phyloP scores from a whole-genome alignment of 192 early-diverging fungal genomes.

The Irineochytrium annulatum region DNA sequence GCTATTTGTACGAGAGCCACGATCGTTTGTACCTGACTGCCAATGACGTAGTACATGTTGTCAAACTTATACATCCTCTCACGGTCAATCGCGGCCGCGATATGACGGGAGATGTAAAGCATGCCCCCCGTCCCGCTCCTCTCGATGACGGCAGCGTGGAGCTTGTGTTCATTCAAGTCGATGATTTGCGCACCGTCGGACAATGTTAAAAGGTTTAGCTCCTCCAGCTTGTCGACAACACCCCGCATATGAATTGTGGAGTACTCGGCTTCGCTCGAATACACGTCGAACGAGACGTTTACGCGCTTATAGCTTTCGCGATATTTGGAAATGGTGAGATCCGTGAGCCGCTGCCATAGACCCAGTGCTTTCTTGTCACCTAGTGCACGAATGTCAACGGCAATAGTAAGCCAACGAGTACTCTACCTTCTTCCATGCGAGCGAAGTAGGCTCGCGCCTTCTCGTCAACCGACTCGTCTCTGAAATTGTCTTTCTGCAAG shows the following conservation, averaged over 20 bases:
- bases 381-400: conserved; percentile 18
- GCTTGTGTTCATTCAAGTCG: conserved; percentile 78
- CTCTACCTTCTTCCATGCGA: conserved; percentile 79
- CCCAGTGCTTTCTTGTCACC: conserved; percentile 72
- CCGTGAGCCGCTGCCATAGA: conserved; percentile 85
- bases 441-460: conserved; percentile 88
- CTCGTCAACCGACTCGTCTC: conserved; percentile 67
- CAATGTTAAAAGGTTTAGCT: conserved; percentile 66
- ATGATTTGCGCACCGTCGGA: conserved; percentile 83
- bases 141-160: conserved; percentile 76
- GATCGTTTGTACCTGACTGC: no score
- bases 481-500: conserved; percentile 37
- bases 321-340: conserved; percentile 88
- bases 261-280: conserved; percentile 94
- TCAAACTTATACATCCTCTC: conserved; percentile 85
- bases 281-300: conserved; percentile 89
- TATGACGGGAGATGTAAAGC: conserved; percentile 92
- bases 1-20: no score
- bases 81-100: conserved; percentile 92
- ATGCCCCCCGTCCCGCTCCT: conserved; percentile 85
- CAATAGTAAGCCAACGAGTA: neutral
- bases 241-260: conserved; percentile 55
- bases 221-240: conserved; percentile 67
- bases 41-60: conserved; percentile 89
- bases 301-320: conserved; percentile 85